Conservation (phyloP, 495 filamentous ascomycete species). For the Baudoinia panamericana region DNA sequence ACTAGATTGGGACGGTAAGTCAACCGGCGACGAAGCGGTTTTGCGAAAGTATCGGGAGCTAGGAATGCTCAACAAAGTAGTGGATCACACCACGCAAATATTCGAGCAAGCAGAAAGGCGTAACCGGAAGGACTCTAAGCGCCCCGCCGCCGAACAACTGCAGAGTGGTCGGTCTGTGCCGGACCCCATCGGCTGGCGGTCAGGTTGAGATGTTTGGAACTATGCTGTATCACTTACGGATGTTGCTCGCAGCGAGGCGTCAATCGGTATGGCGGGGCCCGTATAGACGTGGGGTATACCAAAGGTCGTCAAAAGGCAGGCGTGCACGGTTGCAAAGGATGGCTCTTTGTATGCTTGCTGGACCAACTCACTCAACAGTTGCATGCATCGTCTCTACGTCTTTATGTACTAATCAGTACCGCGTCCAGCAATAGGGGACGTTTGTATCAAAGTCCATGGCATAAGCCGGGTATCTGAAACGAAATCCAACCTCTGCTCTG, state of each 20-base stretch:
- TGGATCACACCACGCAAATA: conserved; percentile 30
- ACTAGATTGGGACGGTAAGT: conserved; percentile 29
- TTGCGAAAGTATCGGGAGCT: conserved; percentile 25
- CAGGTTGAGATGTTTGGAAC: conserved; percentile 9
- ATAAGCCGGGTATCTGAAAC: conserved; percentile 5
- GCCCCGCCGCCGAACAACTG: conserved; percentile 4
- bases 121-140: conserved; percentile 7
- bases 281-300: too few relatives aligned
- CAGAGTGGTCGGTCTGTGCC: not conserved
- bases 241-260: too few relatives aligned
- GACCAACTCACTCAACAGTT: too few relatives aligned
- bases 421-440: too few relatives aligned
- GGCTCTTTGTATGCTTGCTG: too few relatives aligned
- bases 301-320: too few relatives aligned
- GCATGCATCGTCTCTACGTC: too few relatives aligned
- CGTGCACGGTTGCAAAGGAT: too few relatives aligned
- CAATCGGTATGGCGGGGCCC: too few relatives aligned
- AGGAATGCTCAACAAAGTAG: conserved; percentile 25
- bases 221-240: too few relatives aligned
- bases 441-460: too few relatives aligned
- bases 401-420: too few relatives aligned
- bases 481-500: not conserved
- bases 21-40: conserved; percentile 21
- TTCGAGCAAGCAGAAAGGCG: conserved; percentile 21
- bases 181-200: conserved; percentile 15